These are phyloP conservation scores for Mucor irregularis DNA, from an alignment of 371 early-diverging fungal species.

Conservation along the genomic window DNA sequence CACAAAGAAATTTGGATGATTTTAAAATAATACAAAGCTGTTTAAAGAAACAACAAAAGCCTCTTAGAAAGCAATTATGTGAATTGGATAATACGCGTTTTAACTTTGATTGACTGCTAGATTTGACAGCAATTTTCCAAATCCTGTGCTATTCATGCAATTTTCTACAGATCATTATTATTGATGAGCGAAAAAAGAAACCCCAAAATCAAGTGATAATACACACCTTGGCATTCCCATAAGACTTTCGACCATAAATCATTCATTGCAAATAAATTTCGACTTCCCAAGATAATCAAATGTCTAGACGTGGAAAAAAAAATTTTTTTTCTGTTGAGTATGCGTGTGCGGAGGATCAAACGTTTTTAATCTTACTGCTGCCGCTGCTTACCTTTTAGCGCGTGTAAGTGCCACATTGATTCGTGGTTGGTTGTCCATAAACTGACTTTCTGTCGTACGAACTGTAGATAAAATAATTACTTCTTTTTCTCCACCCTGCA, in stretches of 20 bases:
- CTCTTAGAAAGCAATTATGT: not conserved
- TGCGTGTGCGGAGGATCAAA: too few species aligned
- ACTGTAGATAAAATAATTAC: conserved; percentile 80
- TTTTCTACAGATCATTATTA: conserved; percentile 9
- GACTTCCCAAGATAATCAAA: conserved; percentile 62
- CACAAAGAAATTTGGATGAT: not conserved
- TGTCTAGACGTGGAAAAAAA: too few species aligned
- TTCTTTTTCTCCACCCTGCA: conserved; percentile 83
- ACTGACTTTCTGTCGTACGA: conserved; percentile 56
- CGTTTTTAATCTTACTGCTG: not conserved
- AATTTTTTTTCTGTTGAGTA: too few species aligned
- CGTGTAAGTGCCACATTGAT: conserved; percentile 66
- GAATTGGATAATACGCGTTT: conserved; percentile 8
- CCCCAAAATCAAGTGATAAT: not conserved
- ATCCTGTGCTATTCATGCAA: conserved; percentile 5
- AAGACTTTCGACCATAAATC: conserved; percentile 40
- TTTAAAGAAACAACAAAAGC: conserved; percentile 4
- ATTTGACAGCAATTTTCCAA: conserved; percentile 10
- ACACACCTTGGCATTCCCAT: conserved; percentile 42
- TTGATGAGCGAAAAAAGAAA: not conserved
- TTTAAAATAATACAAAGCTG: not conserved
- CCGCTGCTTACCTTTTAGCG: conserved; percentile 39
- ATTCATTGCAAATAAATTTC: conserved; percentile 28
- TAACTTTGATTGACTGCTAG: conserved; percentile 1
- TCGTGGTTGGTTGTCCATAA: conserved; percentile 58